Conservation (phyloP, 352 stramenopile species). For the Proteromonas lacertae region DNA sequence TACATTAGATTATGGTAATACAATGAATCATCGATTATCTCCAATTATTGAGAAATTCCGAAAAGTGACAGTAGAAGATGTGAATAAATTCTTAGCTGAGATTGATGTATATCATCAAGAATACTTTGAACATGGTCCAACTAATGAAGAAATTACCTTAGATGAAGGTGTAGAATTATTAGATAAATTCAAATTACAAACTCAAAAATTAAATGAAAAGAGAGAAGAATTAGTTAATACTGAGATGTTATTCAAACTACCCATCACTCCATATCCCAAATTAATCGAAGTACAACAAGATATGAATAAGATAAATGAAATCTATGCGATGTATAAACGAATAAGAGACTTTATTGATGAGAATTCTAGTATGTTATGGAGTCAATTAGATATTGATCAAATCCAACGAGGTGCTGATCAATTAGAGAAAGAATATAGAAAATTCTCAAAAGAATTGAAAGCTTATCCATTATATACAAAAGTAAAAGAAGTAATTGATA, state of each 20-base stretch:
- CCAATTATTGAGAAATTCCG: slow-evolving; percentile 37
- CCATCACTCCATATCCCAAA: slow-evolving; percentile 8
- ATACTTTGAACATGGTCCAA: slow-evolving; percentile 6
- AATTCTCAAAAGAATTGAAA: slow-evolving; percentile 31
- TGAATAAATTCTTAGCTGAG: slow-evolving; percentile 30
- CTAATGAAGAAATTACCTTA: slow-evolving; percentile 21
- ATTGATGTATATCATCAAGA: slow-evolving; percentile 19
- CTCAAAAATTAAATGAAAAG: slow-evolving; percentile 28
- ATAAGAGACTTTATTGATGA: slow-evolving; percentile 25
- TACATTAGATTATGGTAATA: slow-evolving; percentile 41
- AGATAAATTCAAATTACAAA: slow-evolving; percentile 34
- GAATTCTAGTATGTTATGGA: slow-evolving; percentile 22
- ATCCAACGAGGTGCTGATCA: slow-evolving; percentile 24
- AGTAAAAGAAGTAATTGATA: slow-evolving; percentile 5
- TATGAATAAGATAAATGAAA: slow-evolving; percentile 30
- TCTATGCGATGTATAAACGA: slow-evolving; percentile 49
- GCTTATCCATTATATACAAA: slow-evolving; percentile 36
- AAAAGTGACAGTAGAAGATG: slow-evolving; percentile 39
- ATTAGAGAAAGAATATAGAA: slow-evolving; percentile 29
- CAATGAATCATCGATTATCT: slow-evolving; percentile 35
- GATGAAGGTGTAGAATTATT: slow-evolving; percentile 34
- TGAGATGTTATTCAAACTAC: slow-evolving; percentile 48
- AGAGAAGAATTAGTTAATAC: slow-evolving; percentile 36
- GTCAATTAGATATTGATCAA: slow-evolving; percentile 13
- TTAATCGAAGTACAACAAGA: slow-evolving; percentile 48